Conservation (phyloP, 129 eudicot genomes). For the Dittrichia graveolens region DNA sequence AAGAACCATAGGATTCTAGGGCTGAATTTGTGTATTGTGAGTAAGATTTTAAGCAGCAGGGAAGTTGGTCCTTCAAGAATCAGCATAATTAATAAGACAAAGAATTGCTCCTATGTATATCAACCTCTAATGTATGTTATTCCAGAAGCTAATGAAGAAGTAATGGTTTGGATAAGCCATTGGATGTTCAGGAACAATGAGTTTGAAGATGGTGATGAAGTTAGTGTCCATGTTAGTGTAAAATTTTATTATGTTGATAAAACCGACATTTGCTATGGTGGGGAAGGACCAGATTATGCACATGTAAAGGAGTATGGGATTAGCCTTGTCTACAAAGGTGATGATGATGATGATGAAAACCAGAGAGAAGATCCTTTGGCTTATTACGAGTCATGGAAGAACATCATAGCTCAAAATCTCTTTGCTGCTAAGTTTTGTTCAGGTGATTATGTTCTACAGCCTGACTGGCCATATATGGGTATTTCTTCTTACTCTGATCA, state of each 20-base stretch:
- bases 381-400: too few species aligned
- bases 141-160: background rate
- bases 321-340: background rate
- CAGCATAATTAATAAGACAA: conserved; percentile 6
- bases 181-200: conserved; percentile 22
- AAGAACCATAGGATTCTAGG: conserved; percentile 22
- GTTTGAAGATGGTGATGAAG: conserved; percentile 28
- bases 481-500: too few species aligned
- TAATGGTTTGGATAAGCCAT: background rate
- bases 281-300: background rate
- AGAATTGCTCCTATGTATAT: background rate
- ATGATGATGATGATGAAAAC: background rate
- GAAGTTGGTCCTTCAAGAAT: background rate
- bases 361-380: background rate
- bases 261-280: background rate
- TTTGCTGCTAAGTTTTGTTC: too few species aligned
- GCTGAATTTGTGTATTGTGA: conserved; percentile 17
- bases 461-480: too few species aligned
- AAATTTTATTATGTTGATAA: background rate
- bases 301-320: conserved; percentile 2
- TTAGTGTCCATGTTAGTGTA: background rate
- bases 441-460: too few species aligned
- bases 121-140: background rate
- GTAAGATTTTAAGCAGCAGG: background rate
- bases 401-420: too few species aligned